phyloP scores from a whole-genome alignment of 2,329 filamentous ascomycete species.

The Colletotrichum spaethianum region DNA sequence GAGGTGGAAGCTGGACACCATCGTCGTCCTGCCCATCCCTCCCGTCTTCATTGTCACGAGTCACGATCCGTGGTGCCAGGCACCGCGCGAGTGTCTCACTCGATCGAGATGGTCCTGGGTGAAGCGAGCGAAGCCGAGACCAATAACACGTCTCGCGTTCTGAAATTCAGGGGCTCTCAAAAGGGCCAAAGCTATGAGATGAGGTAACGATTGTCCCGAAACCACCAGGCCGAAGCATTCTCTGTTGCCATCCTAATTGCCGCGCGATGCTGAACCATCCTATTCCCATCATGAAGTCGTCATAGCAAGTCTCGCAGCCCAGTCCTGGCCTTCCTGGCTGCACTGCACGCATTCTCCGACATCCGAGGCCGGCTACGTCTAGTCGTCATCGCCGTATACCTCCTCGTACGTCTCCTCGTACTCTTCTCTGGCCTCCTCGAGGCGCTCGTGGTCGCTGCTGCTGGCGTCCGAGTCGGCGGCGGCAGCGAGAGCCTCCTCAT shows the following conservation, averaged over 20 bases:
- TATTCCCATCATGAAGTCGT: conserved; percentile 32
- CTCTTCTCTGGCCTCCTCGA: conserved; percentile 66
- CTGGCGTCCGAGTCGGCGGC: conserved; percentile 60
- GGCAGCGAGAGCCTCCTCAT: conserved; percentile 58
- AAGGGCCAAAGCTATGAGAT: conserved; percentile 13
- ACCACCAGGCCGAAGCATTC: conserved; percentile 28
- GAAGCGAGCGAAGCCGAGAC: conserved; percentile 18
- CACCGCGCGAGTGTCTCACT: conserved; percentile 6
- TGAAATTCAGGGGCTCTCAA: conserved; percentile 24
- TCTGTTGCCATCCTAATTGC: conserved; percentile 27
- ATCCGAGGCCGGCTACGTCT: neutral
- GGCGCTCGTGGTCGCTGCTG: conserved; percentile 66
- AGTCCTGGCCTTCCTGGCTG: neutral
- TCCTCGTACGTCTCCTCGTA: conserved; percentile 66
- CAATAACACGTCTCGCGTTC: conserved; percentile 25
- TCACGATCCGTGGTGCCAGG: neutral
- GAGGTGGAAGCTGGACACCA: neutral
- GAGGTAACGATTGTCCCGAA: conserved; percentile 25
- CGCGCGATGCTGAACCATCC: conserved; percentile 36
- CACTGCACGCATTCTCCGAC: conserved; percentile 8
- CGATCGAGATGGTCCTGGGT: neutral
- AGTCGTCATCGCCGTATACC: conserved; percentile 50
- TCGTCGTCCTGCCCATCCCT: neutral
- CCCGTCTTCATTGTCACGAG: neutral
- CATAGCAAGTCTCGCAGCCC: conserved; percentile 26